Percentiles rank a stretch among this genome's conserved stretches.
These are phyloP conservation scores for Plasmodium inui DNA, from an alignment of 169 alveolate genomes.

Conservation along the genomic window DNA sequence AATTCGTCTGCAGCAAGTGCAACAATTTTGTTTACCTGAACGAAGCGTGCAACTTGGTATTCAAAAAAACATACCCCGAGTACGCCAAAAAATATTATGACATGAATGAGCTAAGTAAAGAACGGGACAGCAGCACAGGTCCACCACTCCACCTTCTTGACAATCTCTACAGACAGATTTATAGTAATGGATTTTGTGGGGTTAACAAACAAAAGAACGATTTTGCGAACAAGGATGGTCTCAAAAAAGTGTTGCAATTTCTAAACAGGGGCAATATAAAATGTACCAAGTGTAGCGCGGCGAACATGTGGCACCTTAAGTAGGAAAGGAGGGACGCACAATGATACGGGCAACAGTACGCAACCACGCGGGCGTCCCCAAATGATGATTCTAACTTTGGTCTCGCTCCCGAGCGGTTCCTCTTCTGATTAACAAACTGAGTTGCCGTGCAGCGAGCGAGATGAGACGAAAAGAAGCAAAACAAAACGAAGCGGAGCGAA, in stretches of 20 bases:
- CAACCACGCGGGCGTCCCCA: background rate
- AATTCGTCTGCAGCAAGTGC: conserved; percentile 53
- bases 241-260: conserved; percentile 20
- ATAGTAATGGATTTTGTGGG: conserved; percentile 49
- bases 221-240: conserved; percentile 46
- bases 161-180: conserved; percentile 46
- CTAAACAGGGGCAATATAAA: conserved; percentile 42
- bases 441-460: background rate
- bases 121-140: background rate
- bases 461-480: background rate
- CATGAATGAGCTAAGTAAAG: conserved; percentile 18
- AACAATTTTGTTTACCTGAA: conserved; percentile 27
- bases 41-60: conserved; percentile 60
- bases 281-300: conserved; percentile 33
- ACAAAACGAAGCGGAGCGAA: background rate
- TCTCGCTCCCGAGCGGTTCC: background rate
- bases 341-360: background rate
- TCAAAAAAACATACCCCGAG: conserved; percentile 10
- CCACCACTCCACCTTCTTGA: background rate
- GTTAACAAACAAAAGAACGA: conserved; percentile 68
- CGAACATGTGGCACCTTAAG: conserved; percentile 42
- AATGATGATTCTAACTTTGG: background rate
- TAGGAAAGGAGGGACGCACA: background rate
- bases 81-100: conserved; percentile 22
- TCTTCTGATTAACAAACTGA: background rate